Conservation (phyloP, 2,329 filamentous ascomycete genomes). For the Fusarium proliferatum region DNA sequence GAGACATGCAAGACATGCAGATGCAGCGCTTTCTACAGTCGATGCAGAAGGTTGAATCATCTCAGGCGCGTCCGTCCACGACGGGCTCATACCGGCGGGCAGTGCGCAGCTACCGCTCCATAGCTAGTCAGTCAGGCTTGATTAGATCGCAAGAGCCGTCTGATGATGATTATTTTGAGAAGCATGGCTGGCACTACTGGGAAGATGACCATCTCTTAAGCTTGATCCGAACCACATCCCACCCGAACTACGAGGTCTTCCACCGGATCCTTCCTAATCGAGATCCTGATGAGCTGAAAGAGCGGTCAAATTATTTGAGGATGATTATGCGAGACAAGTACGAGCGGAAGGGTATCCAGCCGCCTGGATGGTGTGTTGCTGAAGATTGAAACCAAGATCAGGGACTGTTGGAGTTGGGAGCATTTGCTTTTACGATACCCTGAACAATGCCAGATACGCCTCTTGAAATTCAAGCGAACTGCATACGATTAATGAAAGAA, state of each 20-base stretch:
- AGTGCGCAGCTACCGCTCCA: slow-evolving; percentile 3
- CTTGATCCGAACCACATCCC: slow-evolving; percentile 34
- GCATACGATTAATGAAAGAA: neutral
- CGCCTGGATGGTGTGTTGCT: slow-evolving; percentile 45
- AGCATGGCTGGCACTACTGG: slow-evolving; percentile 41
- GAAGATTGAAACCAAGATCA: neutral
- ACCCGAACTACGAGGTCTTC: slow-evolving; percentile 27
- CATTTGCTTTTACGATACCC: slow-evolving; percentile 37
- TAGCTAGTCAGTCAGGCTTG: neutral
- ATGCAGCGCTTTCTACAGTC: slow-evolving; percentile 38
- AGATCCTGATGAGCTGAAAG: slow-evolving; percentile 26
- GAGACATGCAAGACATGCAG: slow-evolving; percentile 11
- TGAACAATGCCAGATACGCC: neutral
- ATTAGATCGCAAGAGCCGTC: neutral
- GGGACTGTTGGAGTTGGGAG: slow-evolving; percentile 17
- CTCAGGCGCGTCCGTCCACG: neutral
- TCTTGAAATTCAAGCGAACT: neutral
- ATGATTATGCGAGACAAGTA: slow-evolving; percentile 36
- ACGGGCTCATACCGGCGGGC: neutral
- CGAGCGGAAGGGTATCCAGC: slow-evolving; percentile 16
- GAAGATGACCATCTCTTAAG: slow-evolving; percentile 45
- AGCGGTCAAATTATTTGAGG: slow-evolving; percentile 38
- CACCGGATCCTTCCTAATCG: slow-evolving; percentile 28
- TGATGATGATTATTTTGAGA: slow-evolving; percentile 32
- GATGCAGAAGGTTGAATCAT: slow-evolving; percentile 10